Evolutionary conservation across 441 rosid species (phyloP).

Genomic region (Adansonia madagascariensis): DNA sequence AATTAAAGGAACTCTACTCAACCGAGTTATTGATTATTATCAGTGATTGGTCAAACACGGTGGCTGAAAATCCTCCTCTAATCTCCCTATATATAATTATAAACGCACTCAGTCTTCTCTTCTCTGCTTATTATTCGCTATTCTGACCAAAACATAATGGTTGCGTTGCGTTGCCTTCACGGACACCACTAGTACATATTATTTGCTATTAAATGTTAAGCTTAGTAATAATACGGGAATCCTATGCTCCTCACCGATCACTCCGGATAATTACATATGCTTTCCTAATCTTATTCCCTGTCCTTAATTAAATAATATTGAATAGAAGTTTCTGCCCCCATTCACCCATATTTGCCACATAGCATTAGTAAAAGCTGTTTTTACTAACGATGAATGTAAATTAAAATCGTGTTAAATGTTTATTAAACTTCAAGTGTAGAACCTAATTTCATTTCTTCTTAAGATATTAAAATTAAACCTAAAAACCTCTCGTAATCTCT

Average conservation of each 20-base stretch:
- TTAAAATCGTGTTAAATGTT: not conserved
- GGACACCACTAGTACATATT: not conserved
- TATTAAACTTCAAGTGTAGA: not conserved
- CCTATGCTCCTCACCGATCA: too few relatives aligned
- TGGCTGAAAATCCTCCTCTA: constrained; percentile 10
- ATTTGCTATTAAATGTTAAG: not conserved
- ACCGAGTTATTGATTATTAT: too few relatives aligned
- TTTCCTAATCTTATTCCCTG: not conserved
- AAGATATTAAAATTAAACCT: too few relatives aligned
- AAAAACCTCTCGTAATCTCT: not conserved
- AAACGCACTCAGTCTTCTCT: not conserved
- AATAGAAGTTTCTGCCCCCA: too few relatives aligned
- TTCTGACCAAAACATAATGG: not conserved
- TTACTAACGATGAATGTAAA: not conserved
- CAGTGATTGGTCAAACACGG: constrained; percentile 13
- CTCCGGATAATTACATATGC: too few relatives aligned
- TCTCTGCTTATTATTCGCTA: not conserved
- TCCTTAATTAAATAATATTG: too few relatives aligned
- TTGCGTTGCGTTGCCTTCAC: constrained; percentile 17
- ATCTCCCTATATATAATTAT: not conserved
- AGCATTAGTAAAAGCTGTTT: too few relatives aligned
- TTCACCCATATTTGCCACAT: too few relatives aligned
- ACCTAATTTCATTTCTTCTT: too few relatives aligned
- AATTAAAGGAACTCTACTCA: not conserved
- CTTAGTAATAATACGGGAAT: too few relatives aligned